Evolutionary conservation across 148 eudicot genomes (phyloP).

Genomic region (Cornus suecica): DNA sequence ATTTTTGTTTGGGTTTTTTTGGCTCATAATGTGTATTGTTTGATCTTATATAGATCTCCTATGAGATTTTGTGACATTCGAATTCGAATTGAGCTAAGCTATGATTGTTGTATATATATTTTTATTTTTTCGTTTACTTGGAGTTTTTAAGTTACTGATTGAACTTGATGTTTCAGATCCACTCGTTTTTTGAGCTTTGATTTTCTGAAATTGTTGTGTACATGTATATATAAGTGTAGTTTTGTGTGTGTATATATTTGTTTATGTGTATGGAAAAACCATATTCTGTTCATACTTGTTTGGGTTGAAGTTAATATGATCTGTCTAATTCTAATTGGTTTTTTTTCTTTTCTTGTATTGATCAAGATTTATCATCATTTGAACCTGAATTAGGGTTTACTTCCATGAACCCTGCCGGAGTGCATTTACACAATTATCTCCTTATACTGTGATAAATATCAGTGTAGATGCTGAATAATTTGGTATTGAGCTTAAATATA

Average conservation of each 20-base stretch:
- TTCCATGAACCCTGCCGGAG: neutral
- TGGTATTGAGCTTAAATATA: neutral
- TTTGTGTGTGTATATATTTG: neutral
- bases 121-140: neutral
- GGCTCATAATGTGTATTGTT: neutral
- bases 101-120: neutral
- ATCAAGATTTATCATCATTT: neutral
- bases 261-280: neutral
- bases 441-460: neutral
- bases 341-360: neutral
- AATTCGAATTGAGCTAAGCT: slow-evolving; percentile 9
- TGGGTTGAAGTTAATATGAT: neutral
- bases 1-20: neutral
- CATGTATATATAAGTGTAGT: neutral
- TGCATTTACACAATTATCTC: neutral
- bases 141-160: neutral
- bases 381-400: neutral
- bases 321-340: neutral
- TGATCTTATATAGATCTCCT: neutral
- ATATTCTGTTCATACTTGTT: neutral
- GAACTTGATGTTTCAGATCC: neutral
- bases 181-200: neutral
- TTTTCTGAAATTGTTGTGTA: neutral
- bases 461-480: neutral
- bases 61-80: neutral